Evolutionary conservation across 192 early-diverging fungal species (phyloP), one percentile per base, ranked within the genome.

Genomic region (Geosiphon pyriformis): DNA sequence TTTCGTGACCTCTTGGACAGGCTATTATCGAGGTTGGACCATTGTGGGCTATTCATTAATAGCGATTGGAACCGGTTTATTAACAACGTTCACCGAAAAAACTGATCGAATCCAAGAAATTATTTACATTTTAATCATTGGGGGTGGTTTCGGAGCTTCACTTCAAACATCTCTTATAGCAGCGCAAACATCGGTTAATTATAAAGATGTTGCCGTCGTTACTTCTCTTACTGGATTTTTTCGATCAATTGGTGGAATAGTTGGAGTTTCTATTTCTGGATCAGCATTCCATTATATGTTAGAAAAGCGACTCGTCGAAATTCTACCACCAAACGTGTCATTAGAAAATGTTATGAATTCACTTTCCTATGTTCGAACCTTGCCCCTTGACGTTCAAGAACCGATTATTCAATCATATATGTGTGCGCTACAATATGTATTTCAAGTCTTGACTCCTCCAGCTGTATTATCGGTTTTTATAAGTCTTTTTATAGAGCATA

Each of bases 141-240:
- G 91, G 17, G 53, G 83, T 23, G 93, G 93, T 31, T 77, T 88
- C 31, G 92, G 93, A 42, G 77, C 74, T 47, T 77, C 83, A 59
- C 76, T 93, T 57, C 91, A 92, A 78, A 86, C 84, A 0, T 80
- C 84, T 27, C 82, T 91, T 71, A 73, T 92, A 61, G 90, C 83
- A 2, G 80, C 88, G 2, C 93, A 93, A 69, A 86, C 85, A 0
- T 74, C 84, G 0, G 91, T 92, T 3, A 61, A 75, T 4, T 77
- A 79, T 50, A 68, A 69, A 10, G 79, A 87, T 53, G 87, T 91
- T 76, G 91, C 91, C 1, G 77, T 88, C 0, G 88, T 81, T 47
- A 91, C 91, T 11, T 78, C 88, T 3, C 68, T 89, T 49, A 80
- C 78, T 25, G 82, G 83, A 18, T 92, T 90, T 61, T 70, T 83